Evolutionary conservation across 2,329 filamentous ascomycete genomes (phyloP), one percentile per base, ranked within the genome.

Genomic region (Blumeria graminis): DNA sequence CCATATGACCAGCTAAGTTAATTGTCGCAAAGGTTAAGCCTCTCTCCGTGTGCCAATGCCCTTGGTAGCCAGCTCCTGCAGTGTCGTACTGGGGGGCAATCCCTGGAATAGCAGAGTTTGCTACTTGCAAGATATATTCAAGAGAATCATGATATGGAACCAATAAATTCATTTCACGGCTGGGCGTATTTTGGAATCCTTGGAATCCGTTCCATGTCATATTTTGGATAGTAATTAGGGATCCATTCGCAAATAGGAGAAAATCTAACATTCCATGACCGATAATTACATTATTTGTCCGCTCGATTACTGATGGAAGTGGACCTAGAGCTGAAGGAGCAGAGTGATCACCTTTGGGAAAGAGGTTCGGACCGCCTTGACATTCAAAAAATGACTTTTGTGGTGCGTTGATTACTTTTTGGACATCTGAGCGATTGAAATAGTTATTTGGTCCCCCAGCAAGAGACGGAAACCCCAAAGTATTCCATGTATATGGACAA

Each of bases 151-250:
- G 63, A 38, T 64, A 63, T 8, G 64, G 64, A 3, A 65, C 60
- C 45, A 55, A 64, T 50, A 66, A 60, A 41, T 41, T 41, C 46
- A 65, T 65, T 14, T 60, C 46, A 3, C 55, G 45, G 1, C 60
- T 59, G 0, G 62, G 64, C 22, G 58, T 38, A 9, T 58, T 64
- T 55, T 76, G 73, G 69, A 86, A 84, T 0, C 81, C 82, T 61
- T 82, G 80, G 0, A 68, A 64, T 3, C 80, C 81, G 56, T 76
- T 74, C 77, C 78, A 85, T 0, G 80, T 84, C 78, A 84, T 82
- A 66, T 85, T 85, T 64, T 85, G 81, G 56, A 84, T 77, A 1
- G 74, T 74, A 48, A 81, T 67, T 3, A 84, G 69, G 0, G 78
- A 78, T 8, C 81, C 81, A 60, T 84, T 82, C 60, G 71, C 68